Evolutionary conservation across 352 stramenopile species (phyloP).

Genomic region (Globisporangium perplexum): DNA sequence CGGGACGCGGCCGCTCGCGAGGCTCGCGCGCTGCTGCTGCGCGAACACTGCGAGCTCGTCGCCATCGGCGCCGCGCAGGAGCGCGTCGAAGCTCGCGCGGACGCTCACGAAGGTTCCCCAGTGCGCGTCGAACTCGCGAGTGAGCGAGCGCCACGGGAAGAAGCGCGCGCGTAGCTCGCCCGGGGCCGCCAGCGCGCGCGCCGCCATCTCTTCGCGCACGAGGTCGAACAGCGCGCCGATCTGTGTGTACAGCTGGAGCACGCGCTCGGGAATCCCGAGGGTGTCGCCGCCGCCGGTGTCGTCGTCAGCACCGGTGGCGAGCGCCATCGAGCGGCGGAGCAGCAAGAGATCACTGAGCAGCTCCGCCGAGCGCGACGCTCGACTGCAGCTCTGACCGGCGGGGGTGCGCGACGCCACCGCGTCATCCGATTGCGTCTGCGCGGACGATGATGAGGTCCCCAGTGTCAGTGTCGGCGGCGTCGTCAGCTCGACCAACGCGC

Average conservation of each 20-base stretch:
- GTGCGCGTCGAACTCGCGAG: slow-evolving; percentile 9
- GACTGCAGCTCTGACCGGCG: not conserved
- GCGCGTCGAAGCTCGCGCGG: slow-evolving; percentile 2
- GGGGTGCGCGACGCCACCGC: not conserved
- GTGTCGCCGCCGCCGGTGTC: not conserved
- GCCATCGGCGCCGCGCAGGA: not conserved
- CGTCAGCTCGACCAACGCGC: slow-evolving; percentile 7
- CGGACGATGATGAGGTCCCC: not conserved
- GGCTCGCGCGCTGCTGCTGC: slow-evolving; percentile 13
- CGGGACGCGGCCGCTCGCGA: slow-evolving; percentile 7
- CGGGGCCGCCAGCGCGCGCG: not conserved
- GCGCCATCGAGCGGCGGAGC: slow-evolving; percentile 9
- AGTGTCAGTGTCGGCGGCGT: not conserved
- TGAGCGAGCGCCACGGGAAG: slow-evolving; percentile 8
- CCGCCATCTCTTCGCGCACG: slow-evolving; percentile 6
- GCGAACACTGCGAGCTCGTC: slow-evolving; percentile 1
- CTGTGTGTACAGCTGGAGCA: slow-evolving; percentile 1
- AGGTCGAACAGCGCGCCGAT: slow-evolving; percentile 3
- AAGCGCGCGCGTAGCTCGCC: not conserved
- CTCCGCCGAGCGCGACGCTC: slow-evolving; percentile 15
- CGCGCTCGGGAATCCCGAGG: not conserved
- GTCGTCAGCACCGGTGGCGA: too few species aligned
- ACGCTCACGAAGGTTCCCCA: slow-evolving; percentile 5
- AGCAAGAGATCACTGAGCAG: slow-evolving; percentile 24
- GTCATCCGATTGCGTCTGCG: not conserved